phyloP scores from a whole-genome alignment of 1,284 basidiomycete species.

The Rhodotorula glutinis region DNA sequence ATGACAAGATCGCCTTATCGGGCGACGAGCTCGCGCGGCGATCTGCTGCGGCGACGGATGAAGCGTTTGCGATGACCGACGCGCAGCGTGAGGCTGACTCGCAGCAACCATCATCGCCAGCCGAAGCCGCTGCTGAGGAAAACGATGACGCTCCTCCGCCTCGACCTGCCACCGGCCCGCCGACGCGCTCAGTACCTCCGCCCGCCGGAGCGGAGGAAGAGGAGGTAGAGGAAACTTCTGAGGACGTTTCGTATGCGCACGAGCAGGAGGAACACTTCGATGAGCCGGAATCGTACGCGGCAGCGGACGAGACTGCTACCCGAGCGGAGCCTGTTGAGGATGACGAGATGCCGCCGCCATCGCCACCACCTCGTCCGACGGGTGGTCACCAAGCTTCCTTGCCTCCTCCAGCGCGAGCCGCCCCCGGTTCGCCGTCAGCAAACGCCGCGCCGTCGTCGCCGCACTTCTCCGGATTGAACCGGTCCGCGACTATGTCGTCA shows the following conservation, averaged over 20 bases:
- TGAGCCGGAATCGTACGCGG: slow-evolving; percentile 2
- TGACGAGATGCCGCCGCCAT: slow-evolving; percentile 45
- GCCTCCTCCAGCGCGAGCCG: slow-evolving; percentile 45
- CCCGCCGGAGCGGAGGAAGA: slow-evolving; percentile 8
- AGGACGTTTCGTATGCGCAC: slow-evolving; percentile 45
- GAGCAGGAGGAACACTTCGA: slow-evolving; percentile 50
- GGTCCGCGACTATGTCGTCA: slow-evolving; percentile 12
- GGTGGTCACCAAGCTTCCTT: slow-evolving; percentile 17
- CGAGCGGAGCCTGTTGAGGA: too few relatives aligned
- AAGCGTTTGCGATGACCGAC: neutral
- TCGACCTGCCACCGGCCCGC: slow-evolving; percentile 46
- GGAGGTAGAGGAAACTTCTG: slow-evolving; percentile 7
- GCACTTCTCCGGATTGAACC: slow-evolving; percentile 43
- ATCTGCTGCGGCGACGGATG: slow-evolving; percentile 18
- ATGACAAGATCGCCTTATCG: slow-evolving; percentile 1
- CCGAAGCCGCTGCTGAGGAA: slow-evolving; percentile 58
- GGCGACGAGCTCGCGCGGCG: slow-evolving; percentile 20
- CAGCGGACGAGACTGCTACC: neutral
- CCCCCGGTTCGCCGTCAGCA: slow-evolving; percentile 44
- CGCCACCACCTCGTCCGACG: slow-evolving; percentile 41
- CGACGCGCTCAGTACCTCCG: slow-evolving; percentile 20
- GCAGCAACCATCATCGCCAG: slow-evolving; percentile 56
- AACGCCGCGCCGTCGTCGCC: slow-evolving; percentile 45
- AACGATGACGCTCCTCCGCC: slow-evolving; percentile 59
- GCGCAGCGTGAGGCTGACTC: slow-evolving; percentile 5